Evolutionary conservation across 257 asterid species (phyloP).

Genomic region (Ilex asprella): DNA sequence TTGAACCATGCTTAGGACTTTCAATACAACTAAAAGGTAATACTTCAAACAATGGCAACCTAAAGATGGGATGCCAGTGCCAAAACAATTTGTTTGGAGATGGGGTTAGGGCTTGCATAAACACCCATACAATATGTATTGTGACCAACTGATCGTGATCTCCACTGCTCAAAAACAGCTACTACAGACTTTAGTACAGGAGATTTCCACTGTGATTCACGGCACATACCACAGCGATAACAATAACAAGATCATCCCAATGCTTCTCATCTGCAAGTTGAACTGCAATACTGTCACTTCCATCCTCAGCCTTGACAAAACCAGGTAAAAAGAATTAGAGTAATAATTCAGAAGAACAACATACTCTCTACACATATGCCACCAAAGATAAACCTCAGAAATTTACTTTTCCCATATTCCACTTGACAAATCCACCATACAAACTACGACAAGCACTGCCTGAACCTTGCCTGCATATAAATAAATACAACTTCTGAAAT

Average conservation of each 20-base stretch:
- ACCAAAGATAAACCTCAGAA: background rate
- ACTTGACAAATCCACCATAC: constrained; percentile 97
- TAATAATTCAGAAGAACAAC: constrained; percentile 2
- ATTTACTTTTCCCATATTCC: constrained; percentile 95
- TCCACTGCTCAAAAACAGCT: background rate
- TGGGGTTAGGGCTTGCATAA: no score
- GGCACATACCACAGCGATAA: constrained; percentile 71
- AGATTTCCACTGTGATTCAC: background rate
- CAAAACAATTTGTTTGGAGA: no score
- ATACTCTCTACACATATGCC: background rate
- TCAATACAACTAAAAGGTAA: no score
- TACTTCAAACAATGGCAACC: no score
- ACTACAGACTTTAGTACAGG: no score
- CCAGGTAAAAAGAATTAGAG: constrained; percentile 18
- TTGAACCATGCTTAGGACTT: no score
- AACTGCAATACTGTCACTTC: constrained; percentile 86
- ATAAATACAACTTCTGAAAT: background rate
- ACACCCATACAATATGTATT: no score
- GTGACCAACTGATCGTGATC: no score
- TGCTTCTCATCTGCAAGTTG: constrained; percentile 92
- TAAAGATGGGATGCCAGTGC: no score
- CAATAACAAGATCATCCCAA: constrained; percentile 94
- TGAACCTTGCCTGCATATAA: constrained; percentile 64
- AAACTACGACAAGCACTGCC: constrained; percentile 99
- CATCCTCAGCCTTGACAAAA: constrained; percentile 63